A percentile compares a stretch with the other conserved stretches of the same genome.
Evolutionary conservation across 202 grass and related monocot species (phyloP).

Genomic region (Schoenoplectus tabernaemontani): DNA sequence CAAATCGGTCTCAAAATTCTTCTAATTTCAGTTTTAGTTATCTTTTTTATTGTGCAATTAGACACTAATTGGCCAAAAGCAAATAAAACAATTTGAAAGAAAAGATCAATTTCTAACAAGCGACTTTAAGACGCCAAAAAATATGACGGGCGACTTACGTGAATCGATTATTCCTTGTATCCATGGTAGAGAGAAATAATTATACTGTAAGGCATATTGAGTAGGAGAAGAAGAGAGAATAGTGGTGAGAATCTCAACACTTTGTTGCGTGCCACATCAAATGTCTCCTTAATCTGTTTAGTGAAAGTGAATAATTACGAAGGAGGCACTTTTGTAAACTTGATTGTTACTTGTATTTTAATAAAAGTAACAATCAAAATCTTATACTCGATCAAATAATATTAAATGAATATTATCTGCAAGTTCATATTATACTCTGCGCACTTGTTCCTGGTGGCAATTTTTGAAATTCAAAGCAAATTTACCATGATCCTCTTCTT

Average conservation of each 20-base stretch:
- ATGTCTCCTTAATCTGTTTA: slow-evolving; percentile 77
- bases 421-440: neutral
- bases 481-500: slow-evolving; percentile 72
- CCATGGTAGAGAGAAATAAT: slow-evolving; percentile 9
- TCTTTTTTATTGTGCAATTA: neutral
- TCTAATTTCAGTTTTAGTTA: neutral
- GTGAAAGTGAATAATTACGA: slow-evolving; percentile 41
- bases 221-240: slow-evolving; percentile 89
- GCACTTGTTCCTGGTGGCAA: neutral
- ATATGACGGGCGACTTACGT: neutral
- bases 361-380: neutral
- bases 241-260: slow-evolving; percentile 87
- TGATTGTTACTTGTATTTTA: neutral
- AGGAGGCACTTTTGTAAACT: slow-evolving; percentile 40
- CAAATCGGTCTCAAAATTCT: neutral
- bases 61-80: neutral
- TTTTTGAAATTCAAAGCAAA: slow-evolving; percentile 1
- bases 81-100: neutral
- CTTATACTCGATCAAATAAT: no score
- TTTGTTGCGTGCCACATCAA: slow-evolving; percentile 95
- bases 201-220: slow-evolving; percentile 85
- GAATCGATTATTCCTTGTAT: neutral
- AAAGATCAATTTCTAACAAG: slow-evolving; percentile 5
- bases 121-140: neutral
- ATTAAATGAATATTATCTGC: neutral